These are phyloP conservation scores for Huntiella abstrusa DNA, from an alignment of 2,329 filamentous ascomycete species.

Conservation along the genomic window DNA sequence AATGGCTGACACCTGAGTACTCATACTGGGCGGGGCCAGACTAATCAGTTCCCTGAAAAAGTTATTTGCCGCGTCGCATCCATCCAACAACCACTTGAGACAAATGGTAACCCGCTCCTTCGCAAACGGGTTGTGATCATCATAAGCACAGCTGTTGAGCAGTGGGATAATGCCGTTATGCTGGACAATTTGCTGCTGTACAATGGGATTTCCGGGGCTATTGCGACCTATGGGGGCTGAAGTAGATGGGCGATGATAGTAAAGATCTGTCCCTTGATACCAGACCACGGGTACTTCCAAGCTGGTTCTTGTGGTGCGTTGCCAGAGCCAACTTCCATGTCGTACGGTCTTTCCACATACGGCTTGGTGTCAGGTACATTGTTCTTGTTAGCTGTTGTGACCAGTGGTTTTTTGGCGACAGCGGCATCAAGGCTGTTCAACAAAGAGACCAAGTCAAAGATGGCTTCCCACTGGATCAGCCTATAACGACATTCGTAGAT, in stretches of 20 bases:
- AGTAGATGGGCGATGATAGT: slow-evolving; percentile 77
- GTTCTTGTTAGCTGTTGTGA: slow-evolving; percentile 16
- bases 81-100: slow-evolving; percentile 65
- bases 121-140: slow-evolving; percentile 86
- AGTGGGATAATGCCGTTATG: slow-evolving; percentile 75
- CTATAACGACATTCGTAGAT: slow-evolving; percentile 66
- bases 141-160: slow-evolving; percentile 75
- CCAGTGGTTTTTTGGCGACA: slow-evolving; percentile 64
- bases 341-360: slow-evolving; percentile 23
- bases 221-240: slow-evolving; percentile 50
- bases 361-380: slow-evolving; percentile 19
- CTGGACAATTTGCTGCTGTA: slow-evolving; percentile 73
- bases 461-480: slow-evolving; percentile 79
- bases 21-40: slow-evolving; percentile 19
- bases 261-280: slow-evolving; percentile 83
- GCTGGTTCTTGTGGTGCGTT: slow-evolving; percentile 40
- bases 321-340: slow-evolving; percentile 1
- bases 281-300: slow-evolving; percentile 44
- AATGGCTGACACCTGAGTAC: slow-evolving; percentile 1
- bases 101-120: slow-evolving; percentile 80
- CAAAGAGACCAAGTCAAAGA: slow-evolving; percentile 72
- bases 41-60: slow-evolving; percentile 47
- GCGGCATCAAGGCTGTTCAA: slow-evolving; percentile 75
- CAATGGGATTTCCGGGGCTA: slow-evolving; percentile 47
- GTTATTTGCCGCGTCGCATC: slow-evolving; percentile 52